A percentile compares a stretch with the other conserved stretches of the same genome.
Conservation (phyloP, 2,329 filamentous ascomycete species). For the Paracorniculantispora psalliotae region DNA sequence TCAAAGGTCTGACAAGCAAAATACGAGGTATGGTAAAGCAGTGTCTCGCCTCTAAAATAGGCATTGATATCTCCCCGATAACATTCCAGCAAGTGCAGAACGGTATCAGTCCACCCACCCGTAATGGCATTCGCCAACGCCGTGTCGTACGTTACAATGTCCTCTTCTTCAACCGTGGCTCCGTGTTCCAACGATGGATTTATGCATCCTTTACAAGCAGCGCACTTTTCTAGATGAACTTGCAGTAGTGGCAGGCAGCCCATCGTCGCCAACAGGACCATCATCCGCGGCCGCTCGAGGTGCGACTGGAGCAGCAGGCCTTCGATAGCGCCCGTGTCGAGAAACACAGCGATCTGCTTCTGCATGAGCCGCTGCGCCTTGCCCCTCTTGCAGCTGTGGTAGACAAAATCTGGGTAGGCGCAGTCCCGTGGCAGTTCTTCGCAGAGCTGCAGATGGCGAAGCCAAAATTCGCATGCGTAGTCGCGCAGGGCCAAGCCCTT, state of each 20-base stretch:
- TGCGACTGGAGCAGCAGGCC: conserved; percentile 9
- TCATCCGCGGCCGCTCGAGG: not conserved
- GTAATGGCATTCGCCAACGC: too few relatives aligned
- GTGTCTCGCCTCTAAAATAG: too few relatives aligned
- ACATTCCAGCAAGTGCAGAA: too few relatives aligned
- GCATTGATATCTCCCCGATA: too few relatives aligned
- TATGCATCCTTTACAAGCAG: too few relatives aligned
- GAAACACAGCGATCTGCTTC: not conserved
- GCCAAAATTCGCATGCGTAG: not conserved
- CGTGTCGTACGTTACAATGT: too few relatives aligned
- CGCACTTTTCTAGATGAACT: not conserved
- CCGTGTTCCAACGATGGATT: too few relatives aligned
- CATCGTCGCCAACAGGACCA: not conserved
- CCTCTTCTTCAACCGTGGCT: too few relatives aligned
- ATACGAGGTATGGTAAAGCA: too few relatives aligned
- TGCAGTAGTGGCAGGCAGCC: not conserved
- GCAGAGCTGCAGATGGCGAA: not conserved
- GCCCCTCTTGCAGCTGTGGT: not conserved
- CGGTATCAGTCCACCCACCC: too few relatives aligned
- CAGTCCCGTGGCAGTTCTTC: not conserved
- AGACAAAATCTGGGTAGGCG: not conserved
- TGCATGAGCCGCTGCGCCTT: not conserved
- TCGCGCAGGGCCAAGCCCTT: not conserved
- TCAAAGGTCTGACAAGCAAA: too few relatives aligned
- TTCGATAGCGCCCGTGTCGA: conserved; percentile 9